Evolutionary conservation across 2,329 filamentous ascomycete genomes (phyloP).

Genomic region (Clathrospora elynae): DNA sequence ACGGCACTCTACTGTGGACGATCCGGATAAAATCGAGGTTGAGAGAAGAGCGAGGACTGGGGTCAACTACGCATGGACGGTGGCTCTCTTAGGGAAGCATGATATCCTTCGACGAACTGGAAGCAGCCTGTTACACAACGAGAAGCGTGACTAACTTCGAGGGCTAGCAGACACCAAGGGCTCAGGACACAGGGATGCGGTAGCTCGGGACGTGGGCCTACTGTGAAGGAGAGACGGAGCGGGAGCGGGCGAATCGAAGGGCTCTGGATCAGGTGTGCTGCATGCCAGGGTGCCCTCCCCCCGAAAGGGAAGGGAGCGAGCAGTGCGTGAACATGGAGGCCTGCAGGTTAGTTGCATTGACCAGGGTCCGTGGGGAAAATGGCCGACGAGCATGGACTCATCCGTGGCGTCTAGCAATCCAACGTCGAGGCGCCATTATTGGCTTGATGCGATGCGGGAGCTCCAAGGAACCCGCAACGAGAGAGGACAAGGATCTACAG

Average conservation of each 20-base stretch:
- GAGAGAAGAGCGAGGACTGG: conserved; percentile 44
- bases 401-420: conserved; percentile 47
- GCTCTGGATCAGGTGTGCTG: conserved; percentile 46
- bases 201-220: conserved; percentile 50
- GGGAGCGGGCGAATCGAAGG: conserved; percentile 45
- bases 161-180: conserved; percentile 43
- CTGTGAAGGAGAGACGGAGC: conserved; percentile 41
- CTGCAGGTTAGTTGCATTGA: conserved; percentile 40
- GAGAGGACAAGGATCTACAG: conserved; percentile 39
- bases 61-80: conserved; percentile 46
- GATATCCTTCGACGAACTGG: conserved; percentile 48
- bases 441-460: conserved; percentile 46
- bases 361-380: conserved; percentile 46
- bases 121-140: conserved; percentile 47
- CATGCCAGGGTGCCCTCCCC: conserved; percentile 40
- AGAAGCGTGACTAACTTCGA: conserved; percentile 48
- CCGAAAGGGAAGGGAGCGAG: conserved; percentile 43
- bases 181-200: conserved; percentile 46
- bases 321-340: conserved; percentile 45
- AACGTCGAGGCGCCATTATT: conserved; percentile 45
- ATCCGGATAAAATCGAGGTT: conserved; percentile 51
- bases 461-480: conserved; percentile 46
- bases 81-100: conserved; percentile 45
- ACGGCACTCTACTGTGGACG: conserved; percentile 47
- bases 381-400: conserved; percentile 48